Conservation (phyloP, 176 grass and related monocot genomes). For the Oryza glaberrima region DNA sequence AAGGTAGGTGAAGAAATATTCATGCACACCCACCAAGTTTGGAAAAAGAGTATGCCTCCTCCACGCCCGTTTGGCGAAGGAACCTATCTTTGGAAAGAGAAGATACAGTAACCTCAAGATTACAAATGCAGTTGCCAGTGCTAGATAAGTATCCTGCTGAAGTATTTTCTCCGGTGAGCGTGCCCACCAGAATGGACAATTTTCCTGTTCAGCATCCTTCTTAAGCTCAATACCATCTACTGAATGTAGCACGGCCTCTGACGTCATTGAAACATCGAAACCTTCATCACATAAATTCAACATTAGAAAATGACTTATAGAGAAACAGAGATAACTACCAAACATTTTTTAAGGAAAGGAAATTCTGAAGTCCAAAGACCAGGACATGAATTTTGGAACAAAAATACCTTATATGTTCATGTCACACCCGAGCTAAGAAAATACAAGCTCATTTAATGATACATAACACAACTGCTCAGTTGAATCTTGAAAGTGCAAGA, state of each 20-base stretch:
- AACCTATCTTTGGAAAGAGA: constrained; percentile 70
- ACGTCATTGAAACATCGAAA: constrained; percentile 57
- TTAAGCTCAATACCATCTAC: constrained; percentile 52
- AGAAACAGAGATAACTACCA: neutral
- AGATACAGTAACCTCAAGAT: constrained; percentile 68
- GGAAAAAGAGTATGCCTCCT: constrained; percentile 66
- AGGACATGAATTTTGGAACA: neutral
- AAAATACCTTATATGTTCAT: neutral
- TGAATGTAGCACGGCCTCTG: constrained; percentile 53
- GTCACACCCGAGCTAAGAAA: neutral
- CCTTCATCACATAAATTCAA: constrained; percentile 59
- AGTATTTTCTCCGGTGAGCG: constrained; percentile 95
- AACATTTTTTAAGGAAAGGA: neutral
- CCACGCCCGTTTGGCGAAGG: constrained; percentile 64
- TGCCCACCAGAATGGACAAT: constrained; percentile 94
- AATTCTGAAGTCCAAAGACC: neutral
- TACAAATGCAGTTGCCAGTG: constrained; percentile 72
- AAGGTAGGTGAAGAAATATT: constrained; percentile 60
- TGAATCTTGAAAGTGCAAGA: constrained; percentile 3
- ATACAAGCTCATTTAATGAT: neutral
- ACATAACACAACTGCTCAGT: neutral
- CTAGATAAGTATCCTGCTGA: constrained; percentile 90
- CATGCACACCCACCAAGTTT: constrained; percentile 57
- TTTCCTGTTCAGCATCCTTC: constrained; percentile 66
- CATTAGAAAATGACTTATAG: constrained; percentile 15